Base-by-base conservation (phyloP, 257 asterid genomes). In the Przewalskia tangutica region DNA sequence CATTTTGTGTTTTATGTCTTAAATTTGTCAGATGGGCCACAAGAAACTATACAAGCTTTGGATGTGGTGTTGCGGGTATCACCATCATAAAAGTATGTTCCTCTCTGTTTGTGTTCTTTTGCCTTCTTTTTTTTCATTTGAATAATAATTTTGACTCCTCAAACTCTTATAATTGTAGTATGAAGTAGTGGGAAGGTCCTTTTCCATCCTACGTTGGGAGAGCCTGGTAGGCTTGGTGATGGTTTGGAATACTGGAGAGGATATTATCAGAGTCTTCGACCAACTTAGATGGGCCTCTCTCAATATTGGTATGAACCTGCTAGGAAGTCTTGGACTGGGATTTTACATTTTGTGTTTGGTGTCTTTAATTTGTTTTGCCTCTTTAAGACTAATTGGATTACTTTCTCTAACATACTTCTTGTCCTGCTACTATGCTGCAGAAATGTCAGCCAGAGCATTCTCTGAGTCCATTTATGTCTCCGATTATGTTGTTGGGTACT, bases 221-320 rank as follows among this genome's bases (percentile, higher is more conserved):
- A 0, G 0, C 0, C 0, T 1, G 98, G 93, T 11, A 63, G 64
- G 27, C 97, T 93, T 18, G 92, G 93, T 0, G 88, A 87, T 71
- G 97, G 99, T 6, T 9, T 93, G 1, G 88, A 89, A 17, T 91
- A 90, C 50, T 95, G 97, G 97, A 90, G 83, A 82, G 98, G 99
- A 0, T 95, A 88, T 77, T 95, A 92, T 68, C 98, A 93, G 76
- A 93, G 98, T 44, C 89, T 95, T 2, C 93, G 98, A 2, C 98
- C 97, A 8, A 90, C 97, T 5, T 98, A 95, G 84, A 95, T 95
- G 97, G 99, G 99, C 0, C 90, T 93, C 1, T 92, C 99, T 0
- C 86, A 95, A 95, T 40, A 88, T 95, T 2, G 97, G 99, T 93
- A 90, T 44, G 16, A 56, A 6, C n/a, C 10, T 4, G 40, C 46